phyloP scores from a whole-genome alignment of 2,329 filamentous ascomycete genomes.

The Trichophyton schoenleinii region DNA sequence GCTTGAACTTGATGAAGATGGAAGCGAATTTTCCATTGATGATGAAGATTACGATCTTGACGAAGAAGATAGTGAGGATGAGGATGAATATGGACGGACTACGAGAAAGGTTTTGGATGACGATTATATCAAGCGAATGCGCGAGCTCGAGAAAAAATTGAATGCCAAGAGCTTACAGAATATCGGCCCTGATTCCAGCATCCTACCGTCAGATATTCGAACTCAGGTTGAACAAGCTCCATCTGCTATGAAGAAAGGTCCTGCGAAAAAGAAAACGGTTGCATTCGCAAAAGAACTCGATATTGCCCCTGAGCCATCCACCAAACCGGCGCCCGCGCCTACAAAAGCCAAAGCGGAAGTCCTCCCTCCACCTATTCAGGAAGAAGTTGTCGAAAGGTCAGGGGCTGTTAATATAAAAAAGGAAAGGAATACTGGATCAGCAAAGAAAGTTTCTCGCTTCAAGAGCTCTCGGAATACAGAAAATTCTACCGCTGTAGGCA shows the following conservation, averaged over 20 bases:
- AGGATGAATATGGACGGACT: constrained; percentile 65
- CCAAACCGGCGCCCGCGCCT: constrained; percentile 19
- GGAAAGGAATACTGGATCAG: constrained; percentile 14
- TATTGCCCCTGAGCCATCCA: constrained; percentile 42
- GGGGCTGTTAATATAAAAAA: constrained; percentile 4
- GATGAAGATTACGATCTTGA: constrained; percentile 44
- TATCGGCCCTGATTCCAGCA: constrained; percentile 38
- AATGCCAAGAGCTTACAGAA: constrained; percentile 46
- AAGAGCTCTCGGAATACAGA: constrained; percentile 25
- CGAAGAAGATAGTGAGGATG: constrained; percentile 48
- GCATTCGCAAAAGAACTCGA: constrained; percentile 67
- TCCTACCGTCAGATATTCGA: constrained; percentile 24
- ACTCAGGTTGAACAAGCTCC: constrained; percentile 19
- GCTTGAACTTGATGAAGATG: constrained; percentile 63
- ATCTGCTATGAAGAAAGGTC: constrained; percentile 16
- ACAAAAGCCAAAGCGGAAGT: constrained; percentile 14
- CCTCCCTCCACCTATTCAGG: constrained; percentile 24
- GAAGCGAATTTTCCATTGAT: constrained; percentile 39
- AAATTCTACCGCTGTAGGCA: constrained; percentile 5
- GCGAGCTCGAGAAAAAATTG: constrained; percentile 66
- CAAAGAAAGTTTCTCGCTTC: constrained; percentile 35
- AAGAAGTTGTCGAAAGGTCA: constrained; percentile 35
- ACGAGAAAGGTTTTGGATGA: constrained; percentile 55
- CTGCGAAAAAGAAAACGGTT: constrained; percentile 53
- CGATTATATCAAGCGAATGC: constrained; percentile 70